phyloP scores from a whole-genome alignment of 331 rosid genomes.

The Quercus lobata region DNA sequence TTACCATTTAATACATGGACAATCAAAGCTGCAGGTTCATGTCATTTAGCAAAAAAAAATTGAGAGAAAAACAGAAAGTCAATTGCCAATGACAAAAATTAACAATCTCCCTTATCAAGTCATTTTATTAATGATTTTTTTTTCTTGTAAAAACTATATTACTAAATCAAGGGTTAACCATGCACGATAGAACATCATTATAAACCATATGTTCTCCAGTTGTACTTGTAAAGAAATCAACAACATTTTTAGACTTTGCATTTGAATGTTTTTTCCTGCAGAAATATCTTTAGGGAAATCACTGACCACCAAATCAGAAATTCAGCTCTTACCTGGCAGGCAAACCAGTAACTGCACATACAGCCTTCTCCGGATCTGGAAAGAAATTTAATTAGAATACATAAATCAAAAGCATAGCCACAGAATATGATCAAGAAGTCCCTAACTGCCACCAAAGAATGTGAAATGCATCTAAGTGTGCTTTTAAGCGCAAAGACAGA shows the following conservation, averaged over 20 bases:
- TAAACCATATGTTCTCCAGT: background rate
- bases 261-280: background rate
- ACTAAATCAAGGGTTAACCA: background rate
- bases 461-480: background rate
- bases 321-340: constrained; percentile 83
- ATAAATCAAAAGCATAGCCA: background rate
- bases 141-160: background rate
- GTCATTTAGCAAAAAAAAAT: background rate
- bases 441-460: constrained; percentile 16
- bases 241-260: background rate
- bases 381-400: constrained; percentile 14
- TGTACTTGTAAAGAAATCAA: background rate
- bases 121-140: background rate
- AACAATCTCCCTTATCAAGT: background rate
- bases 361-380: constrained; percentile 84
- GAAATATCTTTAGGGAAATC: background rate
- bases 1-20: background rate
- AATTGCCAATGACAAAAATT: background rate
- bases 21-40: background rate
- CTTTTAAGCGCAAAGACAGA: background rate
- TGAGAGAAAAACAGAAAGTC: background rate
- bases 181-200: background rate
- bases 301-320: constrained; percentile 16
- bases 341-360: constrained; percentile 84
- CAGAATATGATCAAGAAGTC: background rate